phyloP scores from a whole-genome alignment of 2,329 filamentous ascomycete genomes.

The Trichoderma breve region DNA sequence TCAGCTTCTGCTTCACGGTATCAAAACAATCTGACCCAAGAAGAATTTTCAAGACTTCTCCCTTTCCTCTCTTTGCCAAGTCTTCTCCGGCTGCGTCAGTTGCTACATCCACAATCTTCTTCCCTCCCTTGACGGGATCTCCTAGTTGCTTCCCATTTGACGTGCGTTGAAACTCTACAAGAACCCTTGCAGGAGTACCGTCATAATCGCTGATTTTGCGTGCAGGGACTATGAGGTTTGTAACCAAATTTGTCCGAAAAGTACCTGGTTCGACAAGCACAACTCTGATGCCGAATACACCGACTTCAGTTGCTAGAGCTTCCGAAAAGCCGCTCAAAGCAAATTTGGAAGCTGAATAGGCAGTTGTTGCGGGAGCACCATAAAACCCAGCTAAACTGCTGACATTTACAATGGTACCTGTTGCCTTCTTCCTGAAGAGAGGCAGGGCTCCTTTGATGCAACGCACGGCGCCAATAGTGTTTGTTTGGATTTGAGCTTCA shows the following conservation, averaged over 20 bases:
- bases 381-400: no score
- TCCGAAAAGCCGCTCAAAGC: no score
- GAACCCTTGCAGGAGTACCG: neutral
- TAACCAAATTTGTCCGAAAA: neutral
- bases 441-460: no score
- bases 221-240: neutral
- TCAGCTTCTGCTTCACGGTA: neutral
- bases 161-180: neutral
- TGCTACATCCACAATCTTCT: neutral
- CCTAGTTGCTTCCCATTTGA: neutral
- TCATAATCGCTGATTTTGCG: neutral
- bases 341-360: no score
- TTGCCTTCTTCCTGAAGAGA: no score
- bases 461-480: no score
- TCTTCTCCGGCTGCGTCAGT: neutral
- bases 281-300: no score
- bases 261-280: no score
- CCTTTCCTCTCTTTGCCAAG: neutral
- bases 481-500: neutral
- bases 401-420: no score
- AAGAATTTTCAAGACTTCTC: neutral
- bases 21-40: neutral
- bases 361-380: no score
- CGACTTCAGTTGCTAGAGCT: no score
- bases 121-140: neutral